These are phyloP conservation scores for Aspergillus fumigatiaffinis DNA, from an alignment of 2,329 filamentous ascomycete species.

Conservation along the genomic window DNA sequence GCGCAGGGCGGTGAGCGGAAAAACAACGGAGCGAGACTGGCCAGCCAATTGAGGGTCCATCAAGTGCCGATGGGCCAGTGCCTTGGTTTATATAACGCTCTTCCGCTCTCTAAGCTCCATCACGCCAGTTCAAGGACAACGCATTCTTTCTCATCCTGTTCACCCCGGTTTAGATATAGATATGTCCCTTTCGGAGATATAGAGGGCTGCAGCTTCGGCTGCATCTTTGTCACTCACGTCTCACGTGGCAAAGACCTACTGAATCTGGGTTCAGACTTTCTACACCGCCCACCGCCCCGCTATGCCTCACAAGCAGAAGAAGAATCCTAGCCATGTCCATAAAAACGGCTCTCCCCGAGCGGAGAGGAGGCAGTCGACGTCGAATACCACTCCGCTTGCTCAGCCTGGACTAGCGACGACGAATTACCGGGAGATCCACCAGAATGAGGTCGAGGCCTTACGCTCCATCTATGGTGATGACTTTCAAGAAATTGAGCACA, in stretches of 20 bases:
- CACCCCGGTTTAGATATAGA: constrained; percentile 6
- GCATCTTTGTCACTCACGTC: constrained; percentile 33
- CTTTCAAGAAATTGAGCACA: constrained; percentile 69
- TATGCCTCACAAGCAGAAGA: constrained; percentile 46
- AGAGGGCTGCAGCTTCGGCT: constrained; percentile 44
- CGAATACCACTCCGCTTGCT: constrained; percentile 28
- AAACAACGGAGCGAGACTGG: constrained; percentile 14
- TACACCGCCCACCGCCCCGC: constrained; percentile 34
- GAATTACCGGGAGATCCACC: constrained; percentile 78
- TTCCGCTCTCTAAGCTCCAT: constrained; percentile 1
- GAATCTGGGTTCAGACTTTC: constrained; percentile 24
- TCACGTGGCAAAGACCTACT: constrained; percentile 26
- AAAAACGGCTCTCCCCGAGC: constrained; percentile 31
- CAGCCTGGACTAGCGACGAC: constrained; percentile 39
- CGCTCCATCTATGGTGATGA: constrained; percentile 88
- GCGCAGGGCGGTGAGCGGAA: constrained; percentile 19
- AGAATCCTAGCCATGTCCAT: constrained; percentile 32
- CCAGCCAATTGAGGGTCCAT: background rate
- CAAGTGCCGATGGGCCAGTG: background rate
- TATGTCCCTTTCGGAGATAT: constrained; percentile 29
- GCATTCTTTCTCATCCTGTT: background rate
- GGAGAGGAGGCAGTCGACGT: constrained; percentile 33
- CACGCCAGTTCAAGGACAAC: background rate
- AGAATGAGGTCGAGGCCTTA: constrained; percentile 81
- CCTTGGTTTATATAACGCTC: constrained; percentile 17